phyloP scores from a whole-genome alignment of 2,329 filamentous ascomycete genomes.

The Ploettnerulaceae sp. region DNA sequence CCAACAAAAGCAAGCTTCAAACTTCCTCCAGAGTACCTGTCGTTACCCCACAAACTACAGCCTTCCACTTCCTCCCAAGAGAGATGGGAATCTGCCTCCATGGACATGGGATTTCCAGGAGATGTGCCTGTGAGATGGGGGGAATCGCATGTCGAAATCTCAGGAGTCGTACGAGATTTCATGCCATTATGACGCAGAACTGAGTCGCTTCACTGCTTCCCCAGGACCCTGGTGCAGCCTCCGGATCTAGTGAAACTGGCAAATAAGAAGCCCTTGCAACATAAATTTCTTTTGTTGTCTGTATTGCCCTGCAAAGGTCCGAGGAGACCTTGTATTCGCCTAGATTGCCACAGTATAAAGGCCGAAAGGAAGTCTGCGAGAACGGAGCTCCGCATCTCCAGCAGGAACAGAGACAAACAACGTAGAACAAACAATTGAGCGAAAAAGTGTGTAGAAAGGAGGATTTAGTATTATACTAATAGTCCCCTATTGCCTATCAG shows the following conservation, averaged over 20 bases:
- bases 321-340: slow-evolving; percentile 8
- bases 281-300: not conserved
- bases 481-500: not conserved
- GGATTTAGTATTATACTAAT: not conserved
- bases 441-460: not conserved
- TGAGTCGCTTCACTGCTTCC: not conserved
- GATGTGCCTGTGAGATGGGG: not conserved
- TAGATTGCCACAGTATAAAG: not conserved
- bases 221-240: slow-evolving; percentile 1
- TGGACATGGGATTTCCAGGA: slow-evolving; percentile 3
- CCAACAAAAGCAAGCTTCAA: not conserved
- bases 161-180: slow-evolving; percentile 7
- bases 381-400: slow-evolving; percentile 2
- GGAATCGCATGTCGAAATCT: slow-evolving; percentile 5
- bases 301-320: slow-evolving; percentile 4
- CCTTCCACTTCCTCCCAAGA: not conserved
- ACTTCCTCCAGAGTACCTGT: not conserved
- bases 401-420: not conserved
- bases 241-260: no score
- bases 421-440: not conserved
- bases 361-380: slow-evolving; percentile 1
- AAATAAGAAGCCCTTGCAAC: not conserved
- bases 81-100: not conserved
- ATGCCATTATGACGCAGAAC: slow-evolving; percentile 6
- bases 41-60: not conserved